phyloP scores from a whole-genome alignment of 306 rosid species.

The Ceratonia siliqua region DNA sequence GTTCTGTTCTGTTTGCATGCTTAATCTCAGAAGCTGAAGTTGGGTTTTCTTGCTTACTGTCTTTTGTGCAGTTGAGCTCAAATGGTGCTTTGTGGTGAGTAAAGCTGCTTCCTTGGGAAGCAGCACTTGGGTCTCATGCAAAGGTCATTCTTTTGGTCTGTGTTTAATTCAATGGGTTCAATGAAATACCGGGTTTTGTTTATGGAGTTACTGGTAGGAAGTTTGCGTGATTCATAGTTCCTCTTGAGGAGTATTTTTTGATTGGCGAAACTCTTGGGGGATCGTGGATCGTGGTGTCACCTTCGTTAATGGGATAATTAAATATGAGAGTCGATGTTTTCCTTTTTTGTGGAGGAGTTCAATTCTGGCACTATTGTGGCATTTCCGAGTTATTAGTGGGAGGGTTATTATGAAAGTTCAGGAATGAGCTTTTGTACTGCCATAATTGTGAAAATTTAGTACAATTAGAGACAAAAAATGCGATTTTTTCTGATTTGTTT shows the following conservation, averaged over 20 bases:
- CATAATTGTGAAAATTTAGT: constrained; percentile 39
- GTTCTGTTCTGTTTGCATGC: constrained; percentile 39
- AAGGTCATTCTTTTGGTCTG: constrained; percentile 33
- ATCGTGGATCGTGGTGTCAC: constrained; percentile 11
- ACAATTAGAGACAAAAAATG: constrained; percentile 47
- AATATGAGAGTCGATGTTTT: constrained; percentile 36
- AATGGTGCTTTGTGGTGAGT: constrained; percentile 30
- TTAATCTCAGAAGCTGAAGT: constrained; percentile 34
- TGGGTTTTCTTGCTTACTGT: constrained; percentile 22
- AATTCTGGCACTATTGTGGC: constrained; percentile 40
- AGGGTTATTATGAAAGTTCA: constrained; percentile 11
- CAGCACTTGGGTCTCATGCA: constrained; percentile 27
- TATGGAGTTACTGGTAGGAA: constrained; percentile 26
- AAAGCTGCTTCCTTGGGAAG: constrained; percentile 28
- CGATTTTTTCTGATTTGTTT: constrained; percentile 40
- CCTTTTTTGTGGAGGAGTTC: constrained; percentile 30
- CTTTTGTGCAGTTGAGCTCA: constrained; percentile 28
- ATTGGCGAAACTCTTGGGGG: constrained; percentile 25
- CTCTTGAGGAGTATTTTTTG: constrained; percentile 32
- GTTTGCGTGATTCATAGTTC: constrained; percentile 35
- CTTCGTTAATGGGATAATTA: constrained; percentile 41
- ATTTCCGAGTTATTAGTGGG: constrained; percentile 33
- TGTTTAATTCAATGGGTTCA: constrained; percentile 33
- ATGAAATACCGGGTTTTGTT: constrained; percentile 25
- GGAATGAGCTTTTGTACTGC: constrained; percentile 27